Percentiles rank a stretch among this genome's conserved stretches.
These are phyloP conservation scores for Hamigera avellanea DNA, from an alignment of 495 filamentous ascomycete genomes.

Conservation along the genomic window DNA sequence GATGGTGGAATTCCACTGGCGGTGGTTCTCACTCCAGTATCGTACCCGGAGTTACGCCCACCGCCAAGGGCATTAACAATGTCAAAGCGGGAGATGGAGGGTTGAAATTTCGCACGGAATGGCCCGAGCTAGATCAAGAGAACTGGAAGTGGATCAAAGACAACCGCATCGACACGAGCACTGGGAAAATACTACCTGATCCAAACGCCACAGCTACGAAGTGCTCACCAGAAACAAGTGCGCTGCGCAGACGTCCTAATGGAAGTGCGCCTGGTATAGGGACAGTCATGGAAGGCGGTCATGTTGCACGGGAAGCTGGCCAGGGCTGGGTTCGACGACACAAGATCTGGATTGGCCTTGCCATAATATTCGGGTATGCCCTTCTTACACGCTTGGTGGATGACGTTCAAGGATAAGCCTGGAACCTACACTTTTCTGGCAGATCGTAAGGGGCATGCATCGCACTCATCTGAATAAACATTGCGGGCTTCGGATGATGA, in stretches of 20 bases:
- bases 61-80: conserved; percentile 48
- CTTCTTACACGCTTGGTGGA: conserved; percentile 63
- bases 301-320: conserved; percentile 64
- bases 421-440: no score
- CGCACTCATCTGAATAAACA: no score
- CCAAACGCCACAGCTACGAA: conserved; percentile 23
- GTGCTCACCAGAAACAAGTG: conserved; percentile 53
- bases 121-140: conserved; percentile 80
- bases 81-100: conserved; percentile 83
- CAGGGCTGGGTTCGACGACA: conserved; percentile 70
- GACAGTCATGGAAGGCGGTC: conserved; percentile 66
- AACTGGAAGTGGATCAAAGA: conserved; percentile 92
- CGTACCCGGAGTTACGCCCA: conserved; percentile 31
- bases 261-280: conserved; percentile 60
- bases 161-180: conserved; percentile 66
- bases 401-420: conserved; percentile 32
- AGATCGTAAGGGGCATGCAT: no score
- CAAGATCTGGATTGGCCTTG: conserved; percentile 58
- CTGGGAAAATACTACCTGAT: conserved; percentile 48
- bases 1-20: conserved; percentile 97
- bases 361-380: conserved; percentile 64
- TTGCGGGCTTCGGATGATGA: no score
- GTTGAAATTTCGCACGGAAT: conserved; percentile 77
- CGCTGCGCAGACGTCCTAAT: conserved; percentile 51
- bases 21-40: conserved; percentile 62